Percentiles rank a stretch among this genome's conserved stretches.
phyloP scores from a whole-genome alignment of 169 alveolate species.

The Besnoitia besnoiti region DNA sequence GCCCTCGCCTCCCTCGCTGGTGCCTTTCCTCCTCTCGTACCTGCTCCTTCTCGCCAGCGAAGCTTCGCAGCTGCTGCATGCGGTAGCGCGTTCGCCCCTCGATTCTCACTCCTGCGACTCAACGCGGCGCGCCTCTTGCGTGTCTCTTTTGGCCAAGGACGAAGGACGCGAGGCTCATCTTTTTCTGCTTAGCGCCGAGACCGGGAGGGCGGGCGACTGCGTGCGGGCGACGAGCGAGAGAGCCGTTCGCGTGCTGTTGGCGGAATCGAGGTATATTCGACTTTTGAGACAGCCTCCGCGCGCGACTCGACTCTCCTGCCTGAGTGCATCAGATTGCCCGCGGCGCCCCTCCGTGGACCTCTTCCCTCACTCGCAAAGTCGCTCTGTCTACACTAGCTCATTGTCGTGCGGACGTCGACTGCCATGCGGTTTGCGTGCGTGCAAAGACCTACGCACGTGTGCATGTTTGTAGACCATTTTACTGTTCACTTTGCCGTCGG shows the following conservation, averaged over 20 bases:
- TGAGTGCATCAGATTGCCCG: too few relatives aligned
- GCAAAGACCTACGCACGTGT: too few relatives aligned
- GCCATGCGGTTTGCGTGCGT: too few relatives aligned
- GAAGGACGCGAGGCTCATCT: too few relatives aligned
- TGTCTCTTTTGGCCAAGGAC: neutral
- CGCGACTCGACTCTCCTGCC: neutral
- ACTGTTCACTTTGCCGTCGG: too few relatives aligned
- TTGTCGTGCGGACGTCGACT: too few relatives aligned
- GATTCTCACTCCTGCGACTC: neutral
- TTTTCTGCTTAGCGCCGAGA: neutral
- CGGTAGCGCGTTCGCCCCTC: neutral
- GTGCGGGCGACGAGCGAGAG: neutral
- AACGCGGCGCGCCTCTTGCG: neutral
- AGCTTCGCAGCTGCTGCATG: neutral
- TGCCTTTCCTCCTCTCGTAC: neutral
- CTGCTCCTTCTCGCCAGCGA: neutral
- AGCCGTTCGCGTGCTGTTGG: neutral
- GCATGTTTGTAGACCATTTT: too few relatives aligned
- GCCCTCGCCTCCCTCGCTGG: neutral
- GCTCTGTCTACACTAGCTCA: too few relatives aligned
- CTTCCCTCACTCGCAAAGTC: too few relatives aligned
- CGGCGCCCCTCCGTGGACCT: too few relatives aligned
- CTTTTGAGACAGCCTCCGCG: too few relatives aligned
- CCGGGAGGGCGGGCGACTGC: neutral
- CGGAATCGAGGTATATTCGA: neutral